Evolutionary conservation across 1,139 yeast genomes (phyloP).

Genomic region (Taphrina betulina): DNA sequence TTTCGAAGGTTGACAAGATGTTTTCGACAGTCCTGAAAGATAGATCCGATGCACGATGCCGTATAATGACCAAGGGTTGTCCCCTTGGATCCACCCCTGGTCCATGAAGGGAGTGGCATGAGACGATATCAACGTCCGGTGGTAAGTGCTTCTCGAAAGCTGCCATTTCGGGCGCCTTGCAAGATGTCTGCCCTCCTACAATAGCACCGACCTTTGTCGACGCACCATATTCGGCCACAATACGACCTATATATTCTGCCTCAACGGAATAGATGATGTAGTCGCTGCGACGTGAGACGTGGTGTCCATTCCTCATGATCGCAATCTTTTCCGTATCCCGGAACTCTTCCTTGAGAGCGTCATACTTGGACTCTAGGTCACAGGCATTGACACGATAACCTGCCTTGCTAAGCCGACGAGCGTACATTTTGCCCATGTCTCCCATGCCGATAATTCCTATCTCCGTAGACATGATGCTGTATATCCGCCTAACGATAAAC

Average conservation of each 20-base stretch:
- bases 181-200: slow-evolving; percentile 98
- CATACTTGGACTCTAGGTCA: slow-evolving; percentile 71
- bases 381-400: slow-evolving; percentile 80
- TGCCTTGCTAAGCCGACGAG: slow-evolving; percentile 68
- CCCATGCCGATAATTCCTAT: slow-evolving; percentile 95
- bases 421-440: slow-evolving; percentile 92
- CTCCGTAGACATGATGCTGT: slow-evolving; percentile 8
- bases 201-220: slow-evolving; percentile 82
- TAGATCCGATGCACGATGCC: slow-evolving; percentile 64
- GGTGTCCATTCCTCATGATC: slow-evolving; percentile 71
- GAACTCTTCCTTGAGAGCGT: slow-evolving; percentile 50
- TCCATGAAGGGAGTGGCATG: slow-evolving; percentile 91
- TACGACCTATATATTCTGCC: slow-evolving; percentile 72
- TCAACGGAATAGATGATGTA: slow-evolving; percentile 86
- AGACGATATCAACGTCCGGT: slow-evolving; percentile 71
- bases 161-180: slow-evolving; percentile 83
- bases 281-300: slow-evolving; percentile 76
- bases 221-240: slow-evolving; percentile 77
- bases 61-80: slow-evolving; percentile 84
- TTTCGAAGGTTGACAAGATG: slow-evolving; percentile 68
- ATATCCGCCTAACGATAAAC: no score
- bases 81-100: slow-evolving; percentile 86
- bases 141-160: slow-evolving; percentile 82
- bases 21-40: slow-evolving; percentile 61
- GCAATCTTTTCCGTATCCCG: slow-evolving; percentile 49